phyloP scores from a whole-genome alignment of 257 asterid genomes.

The Paraleonurus japonicus region DNA sequence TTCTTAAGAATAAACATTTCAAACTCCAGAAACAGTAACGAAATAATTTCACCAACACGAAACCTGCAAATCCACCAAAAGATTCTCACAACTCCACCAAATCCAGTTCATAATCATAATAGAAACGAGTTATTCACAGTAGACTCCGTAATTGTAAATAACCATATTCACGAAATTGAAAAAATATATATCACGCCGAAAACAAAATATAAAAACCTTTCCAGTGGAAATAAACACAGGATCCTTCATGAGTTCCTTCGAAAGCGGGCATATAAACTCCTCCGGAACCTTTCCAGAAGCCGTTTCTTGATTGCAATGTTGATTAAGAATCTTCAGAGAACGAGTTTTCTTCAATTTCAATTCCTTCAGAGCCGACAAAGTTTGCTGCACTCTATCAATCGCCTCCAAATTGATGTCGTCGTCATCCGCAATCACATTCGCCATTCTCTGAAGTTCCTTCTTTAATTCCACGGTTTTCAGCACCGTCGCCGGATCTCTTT shows the following conservation, averaged over 20 bases:
- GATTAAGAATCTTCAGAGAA: constrained; percentile 31
- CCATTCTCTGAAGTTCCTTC: constrained; percentile 64
- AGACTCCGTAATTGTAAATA: background rate
- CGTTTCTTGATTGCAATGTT: constrained; percentile 18
- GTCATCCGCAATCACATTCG: constrained; percentile 60
- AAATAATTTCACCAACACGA: constrained; percentile 3
- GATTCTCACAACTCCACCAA: background rate
- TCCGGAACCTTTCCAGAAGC: constrained; percentile 55
- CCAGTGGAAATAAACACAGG: constrained; percentile 86
- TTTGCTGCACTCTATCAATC: constrained; percentile 61
- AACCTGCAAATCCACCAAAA: background rate
- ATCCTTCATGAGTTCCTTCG: constrained; percentile 80
- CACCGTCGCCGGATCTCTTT: constrained; percentile 50
- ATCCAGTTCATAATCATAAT: background rate
- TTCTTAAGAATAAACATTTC: background rate
- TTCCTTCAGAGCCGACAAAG: constrained; percentile 55
- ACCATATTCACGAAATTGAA: background rate
- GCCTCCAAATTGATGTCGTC: constrained; percentile 56
- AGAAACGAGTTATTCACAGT: background rate
- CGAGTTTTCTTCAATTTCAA: constrained; percentile 46
- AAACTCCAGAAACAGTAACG: constrained; percentile 5
- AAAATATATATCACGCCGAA: background rate
- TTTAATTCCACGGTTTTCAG: constrained; percentile 59
- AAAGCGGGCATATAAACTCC: constrained; percentile 83
- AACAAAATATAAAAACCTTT: constrained; percentile 44